A percentile compares a stretch with the other conserved stretches of the same genome.
Conservation (phyloP, 768 basidiomycete genomes). For the Boletus rubropictus region DNA sequence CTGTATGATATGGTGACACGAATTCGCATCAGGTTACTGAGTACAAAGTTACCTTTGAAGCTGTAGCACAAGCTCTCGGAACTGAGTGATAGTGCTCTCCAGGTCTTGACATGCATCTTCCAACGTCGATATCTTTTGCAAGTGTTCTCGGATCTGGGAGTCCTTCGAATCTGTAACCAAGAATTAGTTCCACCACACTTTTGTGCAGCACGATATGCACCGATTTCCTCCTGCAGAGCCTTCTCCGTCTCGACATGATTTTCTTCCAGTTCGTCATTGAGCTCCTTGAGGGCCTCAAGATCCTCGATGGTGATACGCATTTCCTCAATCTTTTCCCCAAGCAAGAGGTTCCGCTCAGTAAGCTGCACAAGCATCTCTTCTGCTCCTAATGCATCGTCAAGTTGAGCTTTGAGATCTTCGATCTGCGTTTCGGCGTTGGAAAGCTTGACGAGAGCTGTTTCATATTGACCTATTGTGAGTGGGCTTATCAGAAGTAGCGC, state of each 20-base stretch:
- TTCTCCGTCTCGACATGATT: constrained; percentile 94
- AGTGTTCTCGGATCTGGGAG: constrained; percentile 58
- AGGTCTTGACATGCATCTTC: constrained; percentile 82
- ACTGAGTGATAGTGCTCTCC: constrained; percentile 83
- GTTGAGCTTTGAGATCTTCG: constrained; percentile 88
- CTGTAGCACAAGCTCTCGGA: constrained; percentile 84
- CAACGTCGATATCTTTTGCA: constrained; percentile 55
- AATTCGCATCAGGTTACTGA: constrained; percentile 3
- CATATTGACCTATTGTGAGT: constrained; percentile 58
- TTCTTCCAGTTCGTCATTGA: constrained; percentile 96
- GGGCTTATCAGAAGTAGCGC: constrained; percentile 3
- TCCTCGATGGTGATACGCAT: constrained; percentile 96
- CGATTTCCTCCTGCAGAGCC: constrained; percentile 81
- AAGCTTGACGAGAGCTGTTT: constrained; percentile 72
- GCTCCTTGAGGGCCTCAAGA: constrained; percentile 90
- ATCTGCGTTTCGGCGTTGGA: constrained; percentile 87
- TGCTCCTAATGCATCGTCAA: constrained; percentile 91
- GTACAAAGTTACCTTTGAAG: constrained; percentile 59
- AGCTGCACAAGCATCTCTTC: constrained; percentile 96
- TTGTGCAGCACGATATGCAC: constrained; percentile 37
- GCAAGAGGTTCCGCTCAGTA: constrained; percentile 87
- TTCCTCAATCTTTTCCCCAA: constrained; percentile 98
- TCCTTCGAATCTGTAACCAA: constrained; percentile 62
- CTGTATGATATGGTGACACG: constrained; percentile 36
- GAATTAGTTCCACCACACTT: not conserved